phyloP scores from a whole-genome alignment of 1,284 basidiomycete genomes.

The Calocybe gambosa region DNA sequence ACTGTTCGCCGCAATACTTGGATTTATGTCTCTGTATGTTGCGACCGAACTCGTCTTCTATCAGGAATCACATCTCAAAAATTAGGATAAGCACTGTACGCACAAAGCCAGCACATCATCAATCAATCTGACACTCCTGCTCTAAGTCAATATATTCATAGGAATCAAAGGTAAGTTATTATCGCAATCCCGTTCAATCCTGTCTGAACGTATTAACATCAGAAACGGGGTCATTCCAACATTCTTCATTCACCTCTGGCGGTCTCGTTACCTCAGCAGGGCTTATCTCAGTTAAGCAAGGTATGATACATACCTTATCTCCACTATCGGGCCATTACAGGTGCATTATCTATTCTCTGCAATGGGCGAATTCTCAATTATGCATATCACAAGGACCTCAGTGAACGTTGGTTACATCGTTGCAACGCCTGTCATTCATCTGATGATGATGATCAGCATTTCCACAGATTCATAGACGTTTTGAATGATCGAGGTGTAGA shows the following conservation, averaged over 20 bases:
- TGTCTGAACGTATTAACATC: not conserved
- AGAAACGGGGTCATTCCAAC: constrained; percentile 61
- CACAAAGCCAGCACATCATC: not conserved
- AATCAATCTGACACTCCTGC: not conserved
- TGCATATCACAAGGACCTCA: constrained; percentile 33
- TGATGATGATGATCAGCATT: constrained; percentile 39
- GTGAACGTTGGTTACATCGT: constrained; percentile 33
- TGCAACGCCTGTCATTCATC: not conserved
- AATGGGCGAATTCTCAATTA: constrained; percentile 3
- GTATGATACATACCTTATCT: constrained; percentile 56
- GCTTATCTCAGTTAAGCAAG: constrained; percentile 61
- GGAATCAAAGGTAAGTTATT: constrained; percentile 52
- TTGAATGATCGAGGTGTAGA: constrained; percentile 56
- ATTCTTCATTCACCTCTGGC: constrained; percentile 59
- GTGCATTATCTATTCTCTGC: constrained; percentile 20
- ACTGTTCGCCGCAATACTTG: constrained; percentile 60
- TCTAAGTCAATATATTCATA: constrained; percentile 59
- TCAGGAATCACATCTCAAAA: not conserved
- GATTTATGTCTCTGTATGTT: constrained; percentile 61
- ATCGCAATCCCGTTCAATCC: not conserved
- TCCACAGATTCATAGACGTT: constrained; percentile 53
- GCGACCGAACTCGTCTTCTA: not conserved
- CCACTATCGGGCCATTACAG: constrained; percentile 69
- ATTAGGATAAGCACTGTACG: constrained; percentile 45
- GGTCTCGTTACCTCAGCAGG: constrained; percentile 63